Base-by-base conservation (phyloP, 2,329 filamentous ascomycete species). In the Endoconidiophora polonica region DNA sequence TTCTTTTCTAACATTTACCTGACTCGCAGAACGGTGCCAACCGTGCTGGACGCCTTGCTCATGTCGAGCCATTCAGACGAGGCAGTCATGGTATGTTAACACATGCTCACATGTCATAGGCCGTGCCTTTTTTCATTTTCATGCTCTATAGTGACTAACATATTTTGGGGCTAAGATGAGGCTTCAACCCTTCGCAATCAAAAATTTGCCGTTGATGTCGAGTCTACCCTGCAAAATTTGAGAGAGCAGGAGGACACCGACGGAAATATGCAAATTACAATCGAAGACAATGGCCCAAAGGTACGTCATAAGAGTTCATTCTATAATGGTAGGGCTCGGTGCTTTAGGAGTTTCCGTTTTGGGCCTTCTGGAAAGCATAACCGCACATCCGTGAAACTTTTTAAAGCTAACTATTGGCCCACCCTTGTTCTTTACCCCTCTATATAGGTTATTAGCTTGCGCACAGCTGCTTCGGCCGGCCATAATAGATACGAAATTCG, bases 181-280 rank as follows among this genome's bases (percentile, higher is more conserved):
- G 20, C 49, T 26, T 47, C 47, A n/a, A 43, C 45, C 18, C 39
- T 52, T 14, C 42, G 40, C 5, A 52, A 43, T n/a, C 49, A 51
- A 26, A 52, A 55, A 48, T 94, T 94, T 65, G 73, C 94, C 37
- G 79, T 96, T 62, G 77, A 91, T 58, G 88, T 96, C 59, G 83
- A 94, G 45, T 71, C 77, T 20, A 95, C 88, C 0, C 73, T 94
- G 52, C 74, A 87, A 60, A 81, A 76, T 53, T 72, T 98, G 42
- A 72, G 86, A 54, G 77, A 78, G 37, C 83, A 90, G 57, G 91
- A 98, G 64, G 91, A 98, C 61, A 93, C 88, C 26, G 88, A 98
- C 65, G 72, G 77, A 51, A 95, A 98, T 65, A 85, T 86, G 72
- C 88, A 96, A 65, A 98, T 98, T 63, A 98, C 91, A 26, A 94